Percentiles rank a stretch among this genome's conserved stretches.
Evolutionary conservation across 129 eudicot species (phyloP).

Genomic region (Saposhnikovia divaricata): DNA sequence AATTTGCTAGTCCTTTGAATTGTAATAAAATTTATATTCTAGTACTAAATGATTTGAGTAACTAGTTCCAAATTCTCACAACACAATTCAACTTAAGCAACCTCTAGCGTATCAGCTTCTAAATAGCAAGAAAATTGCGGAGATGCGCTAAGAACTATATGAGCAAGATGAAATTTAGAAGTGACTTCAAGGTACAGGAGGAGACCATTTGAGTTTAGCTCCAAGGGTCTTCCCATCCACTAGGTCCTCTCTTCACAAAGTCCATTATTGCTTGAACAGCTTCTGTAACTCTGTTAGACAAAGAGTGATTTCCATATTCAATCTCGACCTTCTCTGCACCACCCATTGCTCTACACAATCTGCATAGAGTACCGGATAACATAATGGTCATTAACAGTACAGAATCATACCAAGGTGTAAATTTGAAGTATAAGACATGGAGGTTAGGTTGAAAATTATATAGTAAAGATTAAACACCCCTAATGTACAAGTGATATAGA

Average conservation of each 20-base stretch:
- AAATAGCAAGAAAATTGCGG: neutral
- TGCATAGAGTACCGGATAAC: slow-evolving; percentile 12
- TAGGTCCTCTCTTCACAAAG: slow-evolving; percentile 73
- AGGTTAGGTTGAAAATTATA: neutral
- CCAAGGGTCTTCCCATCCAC: slow-evolving; percentile 97
- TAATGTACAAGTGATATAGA: neutral
- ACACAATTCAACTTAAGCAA: neutral
- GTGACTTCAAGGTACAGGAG: neutral
- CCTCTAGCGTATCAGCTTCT: neutral
- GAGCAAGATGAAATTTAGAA: neutral
- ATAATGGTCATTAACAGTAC: neutral
- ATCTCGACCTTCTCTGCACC: slow-evolving; percentile 95
- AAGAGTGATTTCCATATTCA: slow-evolving; percentile 78
- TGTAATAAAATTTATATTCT: neutral
- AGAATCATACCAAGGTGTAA: neutral
- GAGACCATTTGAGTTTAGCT: slow-evolving; percentile 24
- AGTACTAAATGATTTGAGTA: neutral
- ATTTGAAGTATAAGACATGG: neutral
- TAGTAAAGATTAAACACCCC: neutral
- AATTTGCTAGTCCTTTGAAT: neutral
- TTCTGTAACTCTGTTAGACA: slow-evolving; percentile 75
- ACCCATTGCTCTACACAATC: slow-evolving; percentile 83
- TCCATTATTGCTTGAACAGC: slow-evolving; percentile 64
- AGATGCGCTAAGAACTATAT: neutral
- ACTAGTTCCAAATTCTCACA: neutral